A percentile compares a stretch with the other conserved stretches of the same genome.
phyloP scores from a whole-genome alignment of 306 rosid genomes.

The Mucuna pruriens region DNA sequence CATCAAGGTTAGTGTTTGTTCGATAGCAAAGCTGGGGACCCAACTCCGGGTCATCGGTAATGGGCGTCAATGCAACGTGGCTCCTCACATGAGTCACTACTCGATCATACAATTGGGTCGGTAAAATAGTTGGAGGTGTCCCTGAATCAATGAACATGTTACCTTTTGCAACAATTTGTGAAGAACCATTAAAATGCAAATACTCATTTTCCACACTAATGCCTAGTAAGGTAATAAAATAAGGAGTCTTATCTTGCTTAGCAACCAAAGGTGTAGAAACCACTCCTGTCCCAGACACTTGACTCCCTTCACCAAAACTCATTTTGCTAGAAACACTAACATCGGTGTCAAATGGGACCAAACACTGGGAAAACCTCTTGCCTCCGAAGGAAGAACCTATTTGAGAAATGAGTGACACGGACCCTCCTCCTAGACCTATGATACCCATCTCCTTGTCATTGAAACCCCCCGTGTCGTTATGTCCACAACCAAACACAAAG shows the following conservation, averaged over 20 bases:
- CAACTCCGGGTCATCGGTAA: neutral
- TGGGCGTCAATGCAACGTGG: neutral
- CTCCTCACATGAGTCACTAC: neutral
- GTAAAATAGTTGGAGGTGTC: slow-evolving; percentile 13
- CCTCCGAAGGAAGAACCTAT: neutral
- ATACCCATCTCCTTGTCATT: slow-evolving; percentile 27
- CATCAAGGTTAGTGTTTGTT: neutral
- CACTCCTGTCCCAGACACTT: neutral
- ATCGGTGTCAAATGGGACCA: slow-evolving; percentile 19
- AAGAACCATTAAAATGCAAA: neutral
- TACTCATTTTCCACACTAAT: neutral
- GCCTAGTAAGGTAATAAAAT: slow-evolving; percentile 14
- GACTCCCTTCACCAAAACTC: slow-evolving; percentile 10
- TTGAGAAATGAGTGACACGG: slow-evolving; percentile 17
- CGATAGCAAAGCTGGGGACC: neutral
- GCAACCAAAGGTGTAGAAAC: slow-evolving; percentile 15
- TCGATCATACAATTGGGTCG: neutral
- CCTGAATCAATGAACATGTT: slow-evolving; percentile 13
- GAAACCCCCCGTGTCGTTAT: slow-evolving; percentile 1
- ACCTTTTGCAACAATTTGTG: neutral
- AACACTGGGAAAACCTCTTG: slow-evolving; percentile 6
- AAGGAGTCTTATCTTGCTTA: neutral
- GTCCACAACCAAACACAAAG: slow-evolving; percentile 23
- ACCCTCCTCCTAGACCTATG: slow-evolving; percentile 12
- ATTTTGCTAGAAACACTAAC: neutral